phyloP scores from a whole-genome alignment of 140 eudicot species.

The Erigeron philadelphicus region DNA sequence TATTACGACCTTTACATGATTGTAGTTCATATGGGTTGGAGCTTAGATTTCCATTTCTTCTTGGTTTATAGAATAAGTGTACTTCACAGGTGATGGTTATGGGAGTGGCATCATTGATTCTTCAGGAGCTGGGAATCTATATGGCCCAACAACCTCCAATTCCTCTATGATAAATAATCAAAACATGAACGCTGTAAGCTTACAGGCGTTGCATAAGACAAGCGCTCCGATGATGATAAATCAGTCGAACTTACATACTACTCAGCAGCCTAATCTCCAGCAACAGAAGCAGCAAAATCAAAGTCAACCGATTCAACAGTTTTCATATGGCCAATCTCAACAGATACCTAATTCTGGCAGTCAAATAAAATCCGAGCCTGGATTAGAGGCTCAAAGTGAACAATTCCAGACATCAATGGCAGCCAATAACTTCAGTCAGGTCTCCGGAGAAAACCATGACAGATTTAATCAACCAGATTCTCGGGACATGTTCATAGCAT shows the following conservation, averaged over 20 bases:
- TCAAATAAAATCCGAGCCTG: conserved; percentile 44
- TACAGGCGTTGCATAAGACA: conserved; percentile 45
- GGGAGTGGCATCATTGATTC: conserved; percentile 41
- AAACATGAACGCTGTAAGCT: conserved; percentile 38
- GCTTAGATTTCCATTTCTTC: too few relatives aligned
- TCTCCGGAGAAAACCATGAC: conserved; percentile 32
- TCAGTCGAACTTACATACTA: conserved; percentile 35
- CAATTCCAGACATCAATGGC: conserved; percentile 46
- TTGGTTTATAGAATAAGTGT: not conserved
- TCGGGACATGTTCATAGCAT: conserved; percentile 13
- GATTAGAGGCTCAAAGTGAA: conserved; percentile 37
- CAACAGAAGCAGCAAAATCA: conserved; percentile 39
- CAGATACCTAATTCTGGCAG: conserved; percentile 35
- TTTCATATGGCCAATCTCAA: conserved; percentile 46
- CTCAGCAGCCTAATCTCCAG: conserved; percentile 56
- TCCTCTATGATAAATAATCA: conserved; percentile 47
- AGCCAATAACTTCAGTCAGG: conserved; percentile 40
- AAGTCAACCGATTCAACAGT: conserved; percentile 42
- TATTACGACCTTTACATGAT: too few relatives aligned
- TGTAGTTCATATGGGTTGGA: too few relatives aligned
- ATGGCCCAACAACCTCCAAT: conserved; percentile 41
- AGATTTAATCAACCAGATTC: too few relatives aligned
- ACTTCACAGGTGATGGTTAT: conserved; percentile 60
- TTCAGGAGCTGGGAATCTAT: conserved; percentile 54
- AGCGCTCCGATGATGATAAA: conserved; percentile 42